A percentile compares a stretch with the other conserved stretches of the same genome.
phyloP scores from a whole-genome alignment of 257 asterid species.

The Pogostemon cablin region DNA sequence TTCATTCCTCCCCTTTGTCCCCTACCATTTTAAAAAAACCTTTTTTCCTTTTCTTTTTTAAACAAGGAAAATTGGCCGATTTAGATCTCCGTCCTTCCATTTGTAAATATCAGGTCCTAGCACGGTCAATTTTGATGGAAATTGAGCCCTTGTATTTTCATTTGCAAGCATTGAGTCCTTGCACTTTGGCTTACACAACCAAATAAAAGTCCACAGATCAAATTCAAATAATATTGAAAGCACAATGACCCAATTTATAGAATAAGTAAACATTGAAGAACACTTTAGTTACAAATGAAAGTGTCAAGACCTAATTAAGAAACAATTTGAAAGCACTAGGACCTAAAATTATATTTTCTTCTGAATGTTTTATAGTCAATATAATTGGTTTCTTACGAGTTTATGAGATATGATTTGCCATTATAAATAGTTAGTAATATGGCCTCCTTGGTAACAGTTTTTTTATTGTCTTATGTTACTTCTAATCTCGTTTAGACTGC shows the following conservation, averaged over 20 bases:
- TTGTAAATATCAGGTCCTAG: background rate
- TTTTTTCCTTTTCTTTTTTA: no score
- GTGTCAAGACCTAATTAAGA: background rate
- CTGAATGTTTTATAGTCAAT: background rate
- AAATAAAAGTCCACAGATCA: background rate
- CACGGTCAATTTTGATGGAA: background rate
- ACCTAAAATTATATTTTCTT: background rate
- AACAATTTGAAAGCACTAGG: background rate
- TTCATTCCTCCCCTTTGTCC: background rate
- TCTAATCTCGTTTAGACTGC: slow-evolving; percentile 57
- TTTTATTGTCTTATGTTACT: slow-evolving; percentile 14
- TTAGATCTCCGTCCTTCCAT: background rate
- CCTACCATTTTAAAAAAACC: background rate
- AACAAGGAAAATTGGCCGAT: background rate
- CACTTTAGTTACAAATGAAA: background rate
- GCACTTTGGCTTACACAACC: background rate
- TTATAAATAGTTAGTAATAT: slow-evolving; percentile 3
- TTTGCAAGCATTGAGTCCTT: background rate
- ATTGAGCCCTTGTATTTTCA: background rate
- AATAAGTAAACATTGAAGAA: background rate
- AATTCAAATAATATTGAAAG: background rate
- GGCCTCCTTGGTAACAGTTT: background rate
- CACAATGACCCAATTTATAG: background rate
- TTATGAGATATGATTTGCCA: slow-evolving; percentile 4
- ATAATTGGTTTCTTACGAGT: slow-evolving; percentile 5